phyloP scores from a whole-genome alignment of 257 asterid species.

The Mentha longifolia region DNA sequence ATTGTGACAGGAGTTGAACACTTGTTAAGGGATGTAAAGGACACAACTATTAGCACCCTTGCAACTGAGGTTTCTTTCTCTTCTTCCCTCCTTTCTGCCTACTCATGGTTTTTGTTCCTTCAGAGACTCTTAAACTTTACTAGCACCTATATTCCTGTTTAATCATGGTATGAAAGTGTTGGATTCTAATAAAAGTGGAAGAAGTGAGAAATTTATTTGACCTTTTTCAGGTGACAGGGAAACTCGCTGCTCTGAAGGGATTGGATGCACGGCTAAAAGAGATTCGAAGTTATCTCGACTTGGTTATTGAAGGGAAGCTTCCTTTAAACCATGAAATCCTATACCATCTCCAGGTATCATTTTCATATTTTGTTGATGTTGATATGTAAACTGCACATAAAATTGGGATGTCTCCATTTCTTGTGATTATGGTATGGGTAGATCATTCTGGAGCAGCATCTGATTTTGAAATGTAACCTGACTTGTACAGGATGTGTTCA shows the following conservation, averaged over 20 bases:
- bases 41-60: conserved; percentile 94
- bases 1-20: conserved; percentile 85
- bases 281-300: conserved; percentile 79
- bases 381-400: neutral
- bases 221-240: conserved; percentile 79
- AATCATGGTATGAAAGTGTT: conserved; percentile 2
- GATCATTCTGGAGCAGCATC: conserved; percentile 3
- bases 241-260: conserved; percentile 92
- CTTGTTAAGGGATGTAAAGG: conserved; percentile 95
- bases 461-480: conserved; percentile 24
- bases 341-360: conserved; percentile 85
- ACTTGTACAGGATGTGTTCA: conserved; percentile 81
- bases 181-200: conserved; percentile 15
- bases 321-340: conserved; percentile 96
- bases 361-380: neutral
- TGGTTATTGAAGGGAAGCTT: conserved; percentile 86
- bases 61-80: conserved; percentile 80
- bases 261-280: conserved; percentile 92
- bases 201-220: neutral
- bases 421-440: neutral
- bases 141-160: neutral
- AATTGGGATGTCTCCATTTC: conserved; percentile 2
- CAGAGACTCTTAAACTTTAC: neutral
- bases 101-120: neutral
- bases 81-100: conserved; percentile 12